Percentiles rank a stretch among this genome's conserved stretches.
These are phyloP conservation scores for Boletus coccyginus DNA, from an alignment of 768 basidiomycete species.

Conservation along the genomic window DNA sequence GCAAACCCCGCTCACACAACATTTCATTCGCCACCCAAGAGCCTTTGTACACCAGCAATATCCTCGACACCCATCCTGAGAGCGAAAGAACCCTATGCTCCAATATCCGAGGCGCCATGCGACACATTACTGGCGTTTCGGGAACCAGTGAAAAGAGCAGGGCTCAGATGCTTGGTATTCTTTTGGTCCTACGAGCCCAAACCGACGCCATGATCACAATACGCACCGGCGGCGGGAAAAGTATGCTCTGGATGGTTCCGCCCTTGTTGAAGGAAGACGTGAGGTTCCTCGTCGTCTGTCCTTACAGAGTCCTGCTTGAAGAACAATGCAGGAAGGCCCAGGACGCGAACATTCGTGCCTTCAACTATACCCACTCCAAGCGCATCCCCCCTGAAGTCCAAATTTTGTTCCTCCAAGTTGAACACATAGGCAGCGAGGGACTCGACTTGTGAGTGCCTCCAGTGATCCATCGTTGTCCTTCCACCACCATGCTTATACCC, in stretches of 20 bases:
- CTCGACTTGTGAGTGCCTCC: too few species aligned
- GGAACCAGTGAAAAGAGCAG: not conserved
- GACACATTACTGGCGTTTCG: too few species aligned
- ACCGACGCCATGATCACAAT: constrained; percentile 4
- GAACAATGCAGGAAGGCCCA: constrained; percentile 1
- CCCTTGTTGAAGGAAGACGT: not conserved
- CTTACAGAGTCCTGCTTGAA: constrained; percentile 1
- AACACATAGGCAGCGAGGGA: not conserved
- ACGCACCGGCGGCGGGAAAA: constrained; percentile 4
- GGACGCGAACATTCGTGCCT: not conserved
- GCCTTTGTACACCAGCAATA: too few species aligned
- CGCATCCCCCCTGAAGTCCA: not conserved
- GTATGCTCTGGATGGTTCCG: constrained; percentile 7
- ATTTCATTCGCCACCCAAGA: too few species aligned
- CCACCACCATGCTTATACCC: too few species aligned
- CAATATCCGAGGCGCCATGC: not conserved
- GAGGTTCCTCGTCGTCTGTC: constrained; percentile 6
- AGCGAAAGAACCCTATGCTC: too few species aligned
- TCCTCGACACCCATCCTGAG: too few species aligned
- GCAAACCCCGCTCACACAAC: too few species aligned
- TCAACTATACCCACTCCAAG: not conserved
- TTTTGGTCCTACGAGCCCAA: not conserved
- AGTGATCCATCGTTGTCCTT: too few species aligned
- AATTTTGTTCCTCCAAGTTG: constrained; percentile 8
- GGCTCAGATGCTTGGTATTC: not conserved